Base-by-base conservation (phyloP, 2,329 filamentous ascomycete genomes). In the Claviceps pazoutovae region DNA sequence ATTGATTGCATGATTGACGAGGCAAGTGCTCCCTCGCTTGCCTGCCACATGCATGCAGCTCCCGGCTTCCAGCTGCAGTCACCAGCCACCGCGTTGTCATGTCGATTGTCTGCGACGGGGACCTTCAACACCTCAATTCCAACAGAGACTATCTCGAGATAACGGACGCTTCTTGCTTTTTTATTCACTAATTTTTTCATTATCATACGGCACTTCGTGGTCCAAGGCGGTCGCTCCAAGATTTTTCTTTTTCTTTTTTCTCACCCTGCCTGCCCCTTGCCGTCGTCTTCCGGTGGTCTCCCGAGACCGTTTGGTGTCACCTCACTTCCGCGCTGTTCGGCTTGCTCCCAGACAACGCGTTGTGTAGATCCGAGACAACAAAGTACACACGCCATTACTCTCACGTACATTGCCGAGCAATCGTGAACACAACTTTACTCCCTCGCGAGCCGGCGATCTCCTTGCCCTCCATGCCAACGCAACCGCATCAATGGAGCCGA, bases 401-500 rank as follows among this genome's bases (percentile, higher is more conserved):
- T 34, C 30, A 34, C 8, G 9, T 13, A 2, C 41, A 43, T 43
- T 13, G 19, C 9, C 41, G 41, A 21, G 41, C 41, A 43, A 21
- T 21, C 11, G 19, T 21, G 4, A 43, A 21, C 5, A 17, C 41
- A 5, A 23, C 7, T 17, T 17, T 13, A 26, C 14, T 34, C 44
- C 8, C 26, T 34, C 16, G 38, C 41, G 17, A 16, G 11, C 14
- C 14, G 42, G 26, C 23, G 8, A 19, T 11, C 37, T 21, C 19
- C 38, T 23, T 17, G 43, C 26, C 48, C 49, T 46, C 42, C 42
- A 54, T 54, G 52, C 42, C 49, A 21, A 50, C 50, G 46, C 49
- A 46, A 43, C 49, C 48, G 49, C 73, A 75, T 41, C 81, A 80
- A 68, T 80, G 78, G 78, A 77, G 77, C 63, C 67, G 78, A 61